Conservation (phyloP, 257 asterid genomes). For the Vinca minor region DNA sequence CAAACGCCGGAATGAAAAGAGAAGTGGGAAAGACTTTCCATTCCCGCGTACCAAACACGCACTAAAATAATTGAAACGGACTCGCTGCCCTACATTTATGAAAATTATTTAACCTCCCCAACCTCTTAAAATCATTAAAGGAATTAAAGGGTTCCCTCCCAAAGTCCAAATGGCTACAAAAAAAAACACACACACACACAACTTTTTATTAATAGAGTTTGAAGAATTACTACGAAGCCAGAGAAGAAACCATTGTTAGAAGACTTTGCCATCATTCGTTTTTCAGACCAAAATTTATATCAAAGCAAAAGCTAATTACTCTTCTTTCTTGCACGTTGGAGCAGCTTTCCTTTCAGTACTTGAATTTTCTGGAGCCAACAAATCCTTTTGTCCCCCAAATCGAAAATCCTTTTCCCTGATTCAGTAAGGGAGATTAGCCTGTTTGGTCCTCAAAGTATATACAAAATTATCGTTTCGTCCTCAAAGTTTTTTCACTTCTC, state of each 20-base stretch:
- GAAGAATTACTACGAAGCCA: slow-evolving; percentile 17
- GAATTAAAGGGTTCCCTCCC: slow-evolving; percentile 10
- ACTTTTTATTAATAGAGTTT: slow-evolving; percentile 13
- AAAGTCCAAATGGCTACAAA: slow-evolving; percentile 32
- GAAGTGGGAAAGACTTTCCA: no score
- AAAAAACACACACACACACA: slow-evolving; percentile 11
- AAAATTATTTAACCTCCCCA: slow-evolving; percentile 23
- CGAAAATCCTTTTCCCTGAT: no score
- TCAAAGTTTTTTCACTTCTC: no score
- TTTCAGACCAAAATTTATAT: slow-evolving; percentile 18
- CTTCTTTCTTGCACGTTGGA: slow-evolving; percentile 20
- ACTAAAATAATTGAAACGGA: no score
- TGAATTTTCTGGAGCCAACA: no score
- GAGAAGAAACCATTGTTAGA: slow-evolving; percentile 36
- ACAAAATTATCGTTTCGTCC: no score
- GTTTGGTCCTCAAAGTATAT: no score
- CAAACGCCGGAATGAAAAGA: no score
- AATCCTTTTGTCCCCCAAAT: no score
- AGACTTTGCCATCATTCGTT: slow-evolving; percentile 51
- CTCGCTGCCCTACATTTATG: slow-evolving; percentile 44
- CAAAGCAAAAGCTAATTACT: slow-evolving; percentile 17
- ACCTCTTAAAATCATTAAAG: slow-evolving; percentile 41
- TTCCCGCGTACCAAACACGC: no score
- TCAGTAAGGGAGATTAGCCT: no score
- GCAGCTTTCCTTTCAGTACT: not conserved